Base-by-base conservation (phyloP, 805 yeast genomes). In the Wickerhamiella australiensis region DNA sequence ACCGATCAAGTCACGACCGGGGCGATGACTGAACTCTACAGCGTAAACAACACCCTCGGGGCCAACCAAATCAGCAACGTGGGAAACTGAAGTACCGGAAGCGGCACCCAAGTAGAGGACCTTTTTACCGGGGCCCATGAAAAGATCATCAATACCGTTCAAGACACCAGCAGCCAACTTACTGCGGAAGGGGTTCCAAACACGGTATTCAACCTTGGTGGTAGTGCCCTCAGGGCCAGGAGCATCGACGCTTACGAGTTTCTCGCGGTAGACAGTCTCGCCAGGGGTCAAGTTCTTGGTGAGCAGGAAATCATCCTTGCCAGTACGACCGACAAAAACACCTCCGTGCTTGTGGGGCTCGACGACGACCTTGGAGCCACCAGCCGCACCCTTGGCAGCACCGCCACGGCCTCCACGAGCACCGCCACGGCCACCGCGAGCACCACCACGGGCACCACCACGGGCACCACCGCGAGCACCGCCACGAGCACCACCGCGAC, bases 171-270 rank as follows among this genome's bases (percentile, higher is more conserved):
- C 98, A 68, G 98, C 98, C 74, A 92, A 76, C 79, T 92, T 92
- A 53, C 97, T 90, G 81, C 98, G 84, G 84, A 92, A 92, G 56
- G 98, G 98, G 74, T 92, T 92, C 98, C 98, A 92, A 60, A 92
- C 98, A 79, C 98, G 88, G 81, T 92, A 92, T 76, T 92, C 98
- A 54, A 80, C 78, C 77, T 92, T 92, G 65, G 96, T 87, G 52
- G 80, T 85, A 27, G 65, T 68, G 64, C 83, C 94, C 65, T 83
- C 94, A 63, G 74, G 78, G 52, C 90, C 78, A 58, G 96, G 95
- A 67, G 85, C 96, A 68, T 92, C 98, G 54, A 92, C 77, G 52
- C 94, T 71, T 56, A 92, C 76, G 75, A 97, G 80, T 80, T 92
- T 92, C 75, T 92, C 98, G 65, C 97, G 97, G 73, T 92, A 92